These are phyloP conservation scores for Acrocalymma vagum DNA, from an alignment of 2,329 filamentous ascomycete genomes.

Conservation along the genomic window DNA sequence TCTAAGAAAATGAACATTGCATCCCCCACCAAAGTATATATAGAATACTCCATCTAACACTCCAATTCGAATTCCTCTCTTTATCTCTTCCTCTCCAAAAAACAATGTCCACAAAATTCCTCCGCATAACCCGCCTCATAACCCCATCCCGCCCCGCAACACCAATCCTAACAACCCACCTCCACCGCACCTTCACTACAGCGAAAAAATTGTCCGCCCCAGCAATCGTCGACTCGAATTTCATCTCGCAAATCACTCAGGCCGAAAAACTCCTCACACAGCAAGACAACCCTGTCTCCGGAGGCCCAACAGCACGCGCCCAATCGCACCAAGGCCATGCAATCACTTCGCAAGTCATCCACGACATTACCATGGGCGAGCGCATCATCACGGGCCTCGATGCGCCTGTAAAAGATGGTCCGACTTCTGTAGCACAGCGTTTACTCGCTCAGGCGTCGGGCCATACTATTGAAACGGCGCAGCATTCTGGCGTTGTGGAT, in stretches of 20 bases:
- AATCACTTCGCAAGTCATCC: slow-evolving; percentile 45
- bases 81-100: not conserved
- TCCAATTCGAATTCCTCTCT: too few species aligned
- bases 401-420: slow-evolving; percentile 45
- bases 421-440: slow-evolving; percentile 50
- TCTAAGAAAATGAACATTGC: too few species aligned
- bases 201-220: slow-evolving; percentile 21
- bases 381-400: slow-evolving; percentile 49
- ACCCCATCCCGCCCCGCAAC: slow-evolving; percentile 14
- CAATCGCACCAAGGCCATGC: slow-evolving; percentile 46
- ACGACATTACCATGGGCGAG: slow-evolving; percentile 54
- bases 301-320: slow-evolving; percentile 52
- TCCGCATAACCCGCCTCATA: slow-evolving; percentile 19
- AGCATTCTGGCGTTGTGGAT: slow-evolving; percentile 32
- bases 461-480: slow-evolving; percentile 9
- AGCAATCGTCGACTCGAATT: slow-evolving; percentile 47
- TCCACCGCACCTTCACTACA: slow-evolving; percentile 21
- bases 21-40: too few species aligned
- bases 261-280: slow-evolving; percentile 52
- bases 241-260: slow-evolving; percentile 51
- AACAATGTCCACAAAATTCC: slow-evolving; percentile 18
- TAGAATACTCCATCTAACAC: too few species aligned
- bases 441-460: slow-evolving; percentile 13
- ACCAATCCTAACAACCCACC: slow-evolving; percentile 13
- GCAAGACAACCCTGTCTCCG: slow-evolving; percentile 40